A percentile compares a stretch with the other conserved stretches of the same genome.
phyloP scores from a whole-genome alignment of 345 rosid genomes.

The Euphorbia tirucalli region DNA sequence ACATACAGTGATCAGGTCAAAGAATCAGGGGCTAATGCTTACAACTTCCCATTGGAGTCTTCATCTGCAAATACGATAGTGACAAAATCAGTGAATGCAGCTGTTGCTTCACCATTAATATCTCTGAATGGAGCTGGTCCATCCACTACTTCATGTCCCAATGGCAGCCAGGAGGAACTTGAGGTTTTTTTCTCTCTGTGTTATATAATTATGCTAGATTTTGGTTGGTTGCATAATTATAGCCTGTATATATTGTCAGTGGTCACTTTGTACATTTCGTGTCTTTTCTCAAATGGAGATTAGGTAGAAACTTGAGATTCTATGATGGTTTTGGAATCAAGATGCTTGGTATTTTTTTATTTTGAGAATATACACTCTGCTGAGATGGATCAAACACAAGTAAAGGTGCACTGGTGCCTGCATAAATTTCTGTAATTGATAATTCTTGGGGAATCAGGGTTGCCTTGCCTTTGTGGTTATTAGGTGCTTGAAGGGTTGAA shows the following conservation, averaged over 20 bases:
- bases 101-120: constrained; percentile 11
- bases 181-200: constrained; percentile 54
- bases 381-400: neutral
- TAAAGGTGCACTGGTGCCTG: too few species aligned
- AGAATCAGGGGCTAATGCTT: constrained; percentile 19
- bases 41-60: constrained; percentile 27
- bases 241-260: neutral
- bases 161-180: constrained; percentile 66
- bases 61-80: constrained; percentile 24
- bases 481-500: neutral
- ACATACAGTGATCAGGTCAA: constrained; percentile 42
- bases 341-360: neutral
- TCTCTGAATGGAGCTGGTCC: constrained; percentile 36
- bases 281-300: neutral
- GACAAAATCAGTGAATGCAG: too few species aligned
- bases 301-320: too few species aligned
- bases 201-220: neutral
- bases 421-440: neutral
- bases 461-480: neutral
- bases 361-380: neutral
- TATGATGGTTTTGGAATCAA: neutral
- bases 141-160: constrained; percentile 26
- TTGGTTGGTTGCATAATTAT: neutral
- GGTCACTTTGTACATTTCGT: neutral
- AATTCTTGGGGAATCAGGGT: neutral